These are phyloP conservation scores for Pythium sp. DNA, from an alignment of 352 stramenopile species.

Conservation along the genomic window DNA sequence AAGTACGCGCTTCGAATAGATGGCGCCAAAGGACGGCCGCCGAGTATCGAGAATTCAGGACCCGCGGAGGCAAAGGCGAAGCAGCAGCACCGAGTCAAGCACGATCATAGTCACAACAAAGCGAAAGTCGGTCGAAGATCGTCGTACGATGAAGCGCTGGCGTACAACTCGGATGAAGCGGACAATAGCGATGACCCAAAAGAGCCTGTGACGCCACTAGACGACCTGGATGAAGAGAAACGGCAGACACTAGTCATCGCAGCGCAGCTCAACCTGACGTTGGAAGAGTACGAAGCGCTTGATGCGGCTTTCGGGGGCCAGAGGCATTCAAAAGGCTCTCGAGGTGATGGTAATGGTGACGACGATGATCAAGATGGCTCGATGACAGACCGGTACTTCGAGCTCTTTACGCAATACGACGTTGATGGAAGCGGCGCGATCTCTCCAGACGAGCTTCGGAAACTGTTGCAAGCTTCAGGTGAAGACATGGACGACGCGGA, in stretches of 20 bases:
- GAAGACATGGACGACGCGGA: constrained; percentile 79
- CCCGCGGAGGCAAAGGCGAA: constrained; percentile 17
- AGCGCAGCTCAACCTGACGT: constrained; percentile 55
- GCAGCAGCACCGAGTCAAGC: constrained; percentile 7
- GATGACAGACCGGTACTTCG: constrained; percentile 49
- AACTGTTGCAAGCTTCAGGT: constrained; percentile 52
- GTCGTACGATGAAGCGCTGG: constrained; percentile 27
- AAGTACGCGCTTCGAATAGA: constrained; percentile 50
- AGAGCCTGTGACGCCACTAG: constrained; percentile 18
- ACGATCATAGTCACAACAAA: background rate
- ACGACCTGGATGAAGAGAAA: constrained; percentile 51
- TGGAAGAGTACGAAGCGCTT: constrained; percentile 69
- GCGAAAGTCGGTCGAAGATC: constrained; percentile 8
- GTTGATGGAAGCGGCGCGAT: constrained; percentile 76
- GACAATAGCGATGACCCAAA: constrained; percentile 2
- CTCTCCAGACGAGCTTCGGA: constrained; percentile 60
- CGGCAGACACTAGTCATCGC: constrained; percentile 48
- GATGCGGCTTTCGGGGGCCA: constrained; percentile 50
- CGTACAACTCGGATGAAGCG: constrained; percentile 34
- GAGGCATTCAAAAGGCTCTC: constrained; percentile 2
- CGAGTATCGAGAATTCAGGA: constrained; percentile 9
- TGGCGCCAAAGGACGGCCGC: constrained; percentile 30
- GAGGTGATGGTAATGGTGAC: constrained; percentile 12
- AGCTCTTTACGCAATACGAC: constrained; percentile 72
- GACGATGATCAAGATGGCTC: constrained; percentile 17